Evolutionary conservation across 2,329 filamentous ascomycete genomes (phyloP), one percentile per base, ranked within the genome.

Genomic region (Phoma herbarum): DNA sequence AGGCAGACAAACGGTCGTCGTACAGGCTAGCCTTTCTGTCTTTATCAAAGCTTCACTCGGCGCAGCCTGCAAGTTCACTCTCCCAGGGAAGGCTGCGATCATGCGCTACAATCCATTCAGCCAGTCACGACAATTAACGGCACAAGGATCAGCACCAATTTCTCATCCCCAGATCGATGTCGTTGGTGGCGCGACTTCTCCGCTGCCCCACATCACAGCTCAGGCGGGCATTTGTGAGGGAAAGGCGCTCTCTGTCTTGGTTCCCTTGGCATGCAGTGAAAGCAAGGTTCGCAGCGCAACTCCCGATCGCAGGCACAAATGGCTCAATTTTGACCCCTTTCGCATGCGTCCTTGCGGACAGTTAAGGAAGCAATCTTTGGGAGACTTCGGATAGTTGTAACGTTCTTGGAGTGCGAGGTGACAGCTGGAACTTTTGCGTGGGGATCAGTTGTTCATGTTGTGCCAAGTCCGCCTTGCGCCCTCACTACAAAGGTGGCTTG

Each of bases 101-200:
- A 47, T 42, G 26, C 31, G 51, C 42, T 39, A 25, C n/a, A 39
- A 12, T 5, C 3, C 12, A 20, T 39, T 11, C 11, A 25, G 9
- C 51, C 22, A 53, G 43, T 53, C 23, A 53, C 4, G 8, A 23
- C 3, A 4, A 28, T 8, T n/a, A 22, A 41, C 4, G 12, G 11
- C n/a, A 18, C 43, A 26, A 47, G 33, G 51, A 29, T 53, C 50
- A 46, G 33, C 42, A 46, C 16, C 31, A 35, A 14, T 20, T 29
- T 39, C 26, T 45, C 25, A 9, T 25, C 28, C 29, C 29, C 28
- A 31, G 29, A 35, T 35, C 31, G 5, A 35, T n/a, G 31, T 3
- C 31, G 31, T 53, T 53, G 43, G 51, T 53, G 51, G 43, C 51
- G 41, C 31, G 42, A 41, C 23, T 33, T 53, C 49, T 53, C 51